A percentile compares a stretch with the other conserved stretches of the same genome.
phyloP scores from a whole-genome alignment of 2,329 filamentous ascomycete species.

The Ascochyta viciae-villosae region DNA sequence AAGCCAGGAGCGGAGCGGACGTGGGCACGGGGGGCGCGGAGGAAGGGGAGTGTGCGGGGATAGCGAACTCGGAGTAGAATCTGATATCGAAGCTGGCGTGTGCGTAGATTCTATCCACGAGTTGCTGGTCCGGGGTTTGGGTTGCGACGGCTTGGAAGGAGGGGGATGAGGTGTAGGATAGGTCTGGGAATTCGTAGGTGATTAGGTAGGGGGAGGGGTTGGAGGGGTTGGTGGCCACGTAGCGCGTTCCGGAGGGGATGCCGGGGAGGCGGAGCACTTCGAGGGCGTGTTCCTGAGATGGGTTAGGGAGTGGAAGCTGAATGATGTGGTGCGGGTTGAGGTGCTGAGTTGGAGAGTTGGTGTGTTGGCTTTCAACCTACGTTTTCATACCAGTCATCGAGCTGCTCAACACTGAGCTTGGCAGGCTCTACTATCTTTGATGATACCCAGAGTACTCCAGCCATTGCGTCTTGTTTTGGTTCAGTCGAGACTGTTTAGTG shows the following conservation, averaged over 20 bases:
- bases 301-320: neutral
- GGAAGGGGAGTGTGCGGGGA: neutral
- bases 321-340: neutral
- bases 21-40: neutral
- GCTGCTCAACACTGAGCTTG: neutral
- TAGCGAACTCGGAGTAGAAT: neutral
- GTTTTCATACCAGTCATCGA: constrained; percentile 12
- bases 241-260: constrained; percentile 5
- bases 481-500: neutral
- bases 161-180: neutral
- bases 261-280: constrained; percentile 11
- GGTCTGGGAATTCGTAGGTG: constrained; percentile 8
- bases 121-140: neutral
- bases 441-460: constrained; percentile 6
- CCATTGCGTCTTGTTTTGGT: neutral
- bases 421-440: neutral
- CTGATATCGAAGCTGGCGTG: constrained; percentile 4
- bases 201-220: neutral
- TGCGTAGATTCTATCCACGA: neutral
- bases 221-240: neutral
- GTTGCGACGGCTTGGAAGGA: neutral
- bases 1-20: neutral
- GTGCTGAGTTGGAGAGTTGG: too few relatives aligned
- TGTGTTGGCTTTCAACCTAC: neutral
- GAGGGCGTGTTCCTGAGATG: constrained; percentile 9